phyloP scores from a whole-genome alignment of 176 grass and related monocot species.

The Oryza punctata region DNA sequence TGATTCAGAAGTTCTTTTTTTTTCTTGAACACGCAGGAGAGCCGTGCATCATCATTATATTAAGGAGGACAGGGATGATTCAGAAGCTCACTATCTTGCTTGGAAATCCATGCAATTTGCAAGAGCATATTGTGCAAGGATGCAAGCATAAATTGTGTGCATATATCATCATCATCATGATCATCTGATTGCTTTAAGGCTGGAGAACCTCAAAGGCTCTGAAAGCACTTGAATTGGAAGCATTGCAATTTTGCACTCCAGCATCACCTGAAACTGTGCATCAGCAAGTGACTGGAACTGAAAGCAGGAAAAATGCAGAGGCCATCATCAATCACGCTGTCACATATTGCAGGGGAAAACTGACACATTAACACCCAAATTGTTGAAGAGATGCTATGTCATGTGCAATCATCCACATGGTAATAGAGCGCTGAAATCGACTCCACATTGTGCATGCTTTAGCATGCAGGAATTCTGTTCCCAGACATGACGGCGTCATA shows the following conservation, averaged over 20 bases:
- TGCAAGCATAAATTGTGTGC: not conserved
- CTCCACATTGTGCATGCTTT: conserved; percentile 4
- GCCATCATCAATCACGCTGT: not conserved
- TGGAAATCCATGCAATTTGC: conserved; percentile 38
- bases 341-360: not conserved
- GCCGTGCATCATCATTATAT: too few species aligned
- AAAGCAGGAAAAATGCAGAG: conserved; percentile 1
- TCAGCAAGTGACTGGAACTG: not conserved
- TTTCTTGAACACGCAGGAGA: too few species aligned
- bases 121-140: not conserved
- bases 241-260: conserved; percentile 29
- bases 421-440: conserved; percentile 26
- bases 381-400: conserved; percentile 3
- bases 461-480: conserved; percentile 7
- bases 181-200: conserved; percentile 32
- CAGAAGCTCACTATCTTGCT: conserved; percentile 6
- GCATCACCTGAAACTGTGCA: conserved; percentile 21
- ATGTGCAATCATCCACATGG: conserved; percentile 15
- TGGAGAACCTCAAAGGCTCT: not conserved
- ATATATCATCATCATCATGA: conserved; percentile 33
- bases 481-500: not conserved
- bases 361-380: conserved; percentile 26
- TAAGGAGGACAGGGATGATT: too few species aligned
- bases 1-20: not conserved
- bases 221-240: conserved; percentile 19